Percentiles rank a stretch among this genome's conserved stretches.
phyloP scores from a whole-genome alignment of 305 asterid species.

The Solanum hybrid region DNA sequence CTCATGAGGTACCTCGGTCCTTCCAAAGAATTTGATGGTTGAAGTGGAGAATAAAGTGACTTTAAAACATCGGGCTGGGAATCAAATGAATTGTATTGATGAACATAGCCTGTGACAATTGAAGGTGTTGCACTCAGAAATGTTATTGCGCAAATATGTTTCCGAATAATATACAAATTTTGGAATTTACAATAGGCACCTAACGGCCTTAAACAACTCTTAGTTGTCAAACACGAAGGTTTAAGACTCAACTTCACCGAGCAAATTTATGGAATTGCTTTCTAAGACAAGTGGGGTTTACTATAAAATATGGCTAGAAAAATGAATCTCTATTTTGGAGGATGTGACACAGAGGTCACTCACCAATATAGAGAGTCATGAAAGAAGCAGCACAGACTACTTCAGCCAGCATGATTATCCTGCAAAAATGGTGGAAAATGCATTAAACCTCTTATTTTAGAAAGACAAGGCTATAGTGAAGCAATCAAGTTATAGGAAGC shows the following conservation, averaged over 20 bases:
- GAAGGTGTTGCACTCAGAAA: neutral
- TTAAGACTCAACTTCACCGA: neutral
- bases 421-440: slow-evolving; percentile 32
- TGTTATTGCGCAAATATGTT: neutral
- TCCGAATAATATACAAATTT: neutral
- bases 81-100: slow-evolving; percentile 81
- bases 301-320: neutral
- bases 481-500: neutral
- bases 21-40: slow-evolving; percentile 76
- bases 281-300: neutral
- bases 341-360: slow-evolving; percentile 19
- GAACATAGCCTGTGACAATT: slow-evolving; percentile 61
- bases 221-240: neutral
- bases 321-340: neutral
- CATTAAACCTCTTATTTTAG: neutral
- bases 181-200: neutral
- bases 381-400: slow-evolving; percentile 80
- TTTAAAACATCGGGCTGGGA: slow-evolving; percentile 90
- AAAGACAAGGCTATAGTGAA: neutral
- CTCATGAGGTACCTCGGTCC: slow-evolving; percentile 53
- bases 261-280: neutral
- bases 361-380: slow-evolving; percentile 75
- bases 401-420: slow-evolving; percentile 82
- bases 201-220: neutral
- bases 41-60: slow-evolving; percentile 89